Evolutionary conservation across 2,329 filamentous ascomycete genomes (phyloP).

Genomic region (Botrytis deweyae): DNA sequence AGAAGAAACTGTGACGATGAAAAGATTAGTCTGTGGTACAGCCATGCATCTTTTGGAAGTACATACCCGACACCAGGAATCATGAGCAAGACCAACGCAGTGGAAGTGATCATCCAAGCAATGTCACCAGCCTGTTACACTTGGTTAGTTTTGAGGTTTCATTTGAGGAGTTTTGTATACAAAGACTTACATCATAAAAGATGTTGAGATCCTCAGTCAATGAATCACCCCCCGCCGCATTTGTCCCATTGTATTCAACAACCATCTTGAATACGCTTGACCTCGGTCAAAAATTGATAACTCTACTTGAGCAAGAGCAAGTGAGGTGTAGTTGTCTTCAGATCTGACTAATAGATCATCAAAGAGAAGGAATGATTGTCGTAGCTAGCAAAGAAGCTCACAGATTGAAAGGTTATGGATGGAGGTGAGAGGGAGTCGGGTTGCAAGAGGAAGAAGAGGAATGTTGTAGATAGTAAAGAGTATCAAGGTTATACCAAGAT

Average conservation of each 20-base stretch:
- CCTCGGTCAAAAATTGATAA: neutral
- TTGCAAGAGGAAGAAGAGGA: neutral
- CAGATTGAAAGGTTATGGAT: neutral
- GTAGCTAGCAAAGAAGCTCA: neutral
- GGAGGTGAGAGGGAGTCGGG: neutral
- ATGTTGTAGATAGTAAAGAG: neutral
- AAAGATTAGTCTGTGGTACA: constrained; percentile 29
- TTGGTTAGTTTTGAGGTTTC: constrained; percentile 47
- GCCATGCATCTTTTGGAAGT: constrained; percentile 19
- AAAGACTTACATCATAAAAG: constrained; percentile 67
- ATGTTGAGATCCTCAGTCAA: constrained; percentile 71
- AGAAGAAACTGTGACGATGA: constrained; percentile 64
- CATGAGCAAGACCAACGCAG: constrained; percentile 85
- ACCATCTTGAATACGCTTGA: constrained; percentile 23
- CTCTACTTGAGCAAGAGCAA: neutral
- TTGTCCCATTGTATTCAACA: constrained; percentile 54
- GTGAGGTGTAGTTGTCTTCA: neutral
- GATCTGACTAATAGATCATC: neutral
- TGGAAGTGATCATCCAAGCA: constrained; percentile 78
- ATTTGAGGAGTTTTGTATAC: neutral
- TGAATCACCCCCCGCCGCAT: constrained; percentile 59
- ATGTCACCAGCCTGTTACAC: constrained; percentile 72
- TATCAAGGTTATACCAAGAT: neutral
- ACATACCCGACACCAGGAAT: constrained; percentile 79
- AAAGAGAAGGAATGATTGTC: neutral